Evolutionary conservation across 1,139 yeast species (phyloP), one percentile per base, ranked within the genome.

Genomic region (Kodamaea derodonti): DNA sequence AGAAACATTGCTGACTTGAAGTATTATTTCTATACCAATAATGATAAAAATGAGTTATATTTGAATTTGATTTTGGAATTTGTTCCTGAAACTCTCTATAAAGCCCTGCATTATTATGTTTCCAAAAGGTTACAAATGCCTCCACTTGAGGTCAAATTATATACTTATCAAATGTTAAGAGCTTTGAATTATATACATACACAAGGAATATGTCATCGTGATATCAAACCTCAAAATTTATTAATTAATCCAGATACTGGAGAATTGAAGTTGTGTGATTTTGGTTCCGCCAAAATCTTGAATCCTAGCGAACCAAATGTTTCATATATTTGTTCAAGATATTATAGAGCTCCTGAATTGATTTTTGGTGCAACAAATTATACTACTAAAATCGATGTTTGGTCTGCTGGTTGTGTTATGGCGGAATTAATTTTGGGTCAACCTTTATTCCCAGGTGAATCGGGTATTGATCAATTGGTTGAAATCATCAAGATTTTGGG

Each of bases 381-480:
- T 61, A 87, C 98, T n/a, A 88, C 97, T 28, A 90, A 90, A 61
- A 92, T 92, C 48, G 98, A 92, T 59, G 80, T 92, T 37, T 92
- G 98, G 98, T 86, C 96, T 14, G 90, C 95, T 10, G 97, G 96
- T 14, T 92, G 98, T 65, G 98, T 92, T 25, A 88, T 92, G 87
- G 97, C 97, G 4, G 98, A 92, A 62, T 69, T 92, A 52, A 78
- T 90, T 48, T 73, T 92, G 38, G 97, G 98, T 8, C 97, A 88
- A 58, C 98, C 98, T 4, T 69, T 92, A 45, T 92, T 92, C 65
- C 98, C 98, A 8, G 98, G 98, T 34, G 97, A 92, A 59, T 82
- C 92, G 39, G 97, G 98, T 32, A 90, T 92, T 43, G 98, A 92
- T 61, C 98, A 92, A 61, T 74, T 92, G 53, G 98, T 92, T 17